Evolutionary conservation across 768 basidiomycete genomes (phyloP).

Genomic region (Suillus luteus): DNA sequence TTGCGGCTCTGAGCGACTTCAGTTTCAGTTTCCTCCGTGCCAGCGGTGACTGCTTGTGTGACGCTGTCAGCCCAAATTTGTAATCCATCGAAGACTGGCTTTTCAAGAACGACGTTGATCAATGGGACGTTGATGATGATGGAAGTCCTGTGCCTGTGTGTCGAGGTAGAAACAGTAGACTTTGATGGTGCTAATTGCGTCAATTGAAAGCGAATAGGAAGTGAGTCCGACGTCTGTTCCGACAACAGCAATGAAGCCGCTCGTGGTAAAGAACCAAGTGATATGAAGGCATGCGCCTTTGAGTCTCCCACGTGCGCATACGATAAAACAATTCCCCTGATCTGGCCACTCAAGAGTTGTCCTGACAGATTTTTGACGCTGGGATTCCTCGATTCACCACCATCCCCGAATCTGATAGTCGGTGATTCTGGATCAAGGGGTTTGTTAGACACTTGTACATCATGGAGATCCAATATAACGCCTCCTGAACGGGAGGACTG

Average conservation of each 20-base stretch:
- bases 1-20: conserved; percentile 48
- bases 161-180: conserved; percentile 7
- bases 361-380: conserved; percentile 12
- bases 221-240: conserved; percentile 19
- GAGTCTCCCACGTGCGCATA: conserved; percentile 43
- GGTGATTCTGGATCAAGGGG: conserved; percentile 19
- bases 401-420: conserved; percentile 33
- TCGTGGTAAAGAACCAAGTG: conserved; percentile 46
- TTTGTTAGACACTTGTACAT: conserved; percentile 43
- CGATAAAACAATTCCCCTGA: conserved; percentile 50
- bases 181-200: conserved; percentile 17
- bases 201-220: conserved; percentile 27
- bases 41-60: conserved; percentile 61
- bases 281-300: conserved; percentile 49
- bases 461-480: conserved; percentile 63
- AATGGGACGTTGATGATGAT: conserved; percentile 55
- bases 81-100: conserved; percentile 68
- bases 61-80: conserved; percentile 90
- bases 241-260: conserved; percentile 26
- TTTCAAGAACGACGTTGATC: conserved; percentile 60
- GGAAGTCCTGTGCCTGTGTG: conserved; percentile 16
- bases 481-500: conserved; percentile 63
- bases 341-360: conserved; percentile 40
- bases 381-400: conserved; percentile 7
- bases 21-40: conserved; percentile 22